Evolutionary conservation across 192 early-diverging fungal genomes (phyloP), one percentile per base, ranked within the genome.

Genomic region (Umbelopsis sp.): DNA sequence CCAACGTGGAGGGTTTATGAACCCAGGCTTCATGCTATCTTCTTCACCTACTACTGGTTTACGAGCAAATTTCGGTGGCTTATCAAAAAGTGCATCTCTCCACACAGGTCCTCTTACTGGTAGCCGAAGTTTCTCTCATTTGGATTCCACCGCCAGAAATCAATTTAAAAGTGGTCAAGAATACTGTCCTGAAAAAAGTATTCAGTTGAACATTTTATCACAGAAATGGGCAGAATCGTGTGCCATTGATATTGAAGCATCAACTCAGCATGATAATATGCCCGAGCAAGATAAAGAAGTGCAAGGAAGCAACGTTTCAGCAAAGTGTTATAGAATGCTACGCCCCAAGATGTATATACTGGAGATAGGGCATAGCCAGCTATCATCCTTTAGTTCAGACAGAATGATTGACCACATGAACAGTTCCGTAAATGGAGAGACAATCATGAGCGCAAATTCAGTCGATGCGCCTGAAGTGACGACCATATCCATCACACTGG

Each of bases 51-150:
- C 56, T 11, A 34, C 56, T 16, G 31, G 56, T 2, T 34, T 62
- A 20, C 26, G 56, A 32, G 56, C 56, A 20, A 29, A 11, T 7
- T 62, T 62, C 26, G 56, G 56, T n/a, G n/a, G 56, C 17, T 31
- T 31, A 6, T 62, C 56, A 14, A 62, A 62, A 20, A 62, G 56
- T 16, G 25, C 56, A 17, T 34, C 56, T 20, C 34, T 62, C 5
- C 56, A 62, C 17, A 34, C 31, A 11, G 31, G 56, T 16, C 3
- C 29, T 12, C 24, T 62, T 12, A 62, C 14, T 0, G 17, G 12
- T 16, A 62, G 56, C 17, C 56, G 56, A 62, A 62, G 56, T n/a
- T 12, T 26, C 26, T 62, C 56, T 14, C 17, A 62, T 34, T 62
- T 62, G 11, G 56, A 62, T 31, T 31, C 10, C 8, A 62, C 14